These are phyloP conservation scores for Berberis vulgaris DNA, from an alignment of 164 flowering plant species.

Conservation along the genomic window DNA sequence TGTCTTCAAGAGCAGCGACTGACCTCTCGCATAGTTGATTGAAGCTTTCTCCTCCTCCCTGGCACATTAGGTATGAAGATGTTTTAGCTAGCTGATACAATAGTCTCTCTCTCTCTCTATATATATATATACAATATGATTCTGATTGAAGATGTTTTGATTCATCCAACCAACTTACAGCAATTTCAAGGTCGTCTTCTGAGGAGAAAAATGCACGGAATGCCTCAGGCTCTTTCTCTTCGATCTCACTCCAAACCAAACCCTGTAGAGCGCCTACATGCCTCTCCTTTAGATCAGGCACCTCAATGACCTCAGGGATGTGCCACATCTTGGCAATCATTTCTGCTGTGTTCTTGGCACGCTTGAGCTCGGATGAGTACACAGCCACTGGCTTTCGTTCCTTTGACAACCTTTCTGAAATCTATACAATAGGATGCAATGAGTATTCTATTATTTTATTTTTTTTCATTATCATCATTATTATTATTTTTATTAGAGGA, in stretches of 20 bases:
- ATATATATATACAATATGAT: neutral
- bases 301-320: conserved; percentile 18
- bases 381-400: conserved; percentile 14
- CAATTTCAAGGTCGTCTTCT: conserved; percentile 20
- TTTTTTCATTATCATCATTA: neutral
- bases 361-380: conserved; percentile 14
- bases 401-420: conserved; percentile 13
- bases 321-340: conserved; percentile 15
- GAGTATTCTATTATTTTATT: neutral
- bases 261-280: conserved; percentile 27
- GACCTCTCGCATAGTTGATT: conserved; percentile 25
- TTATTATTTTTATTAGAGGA: neutral
- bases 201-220: conserved; percentile 24
- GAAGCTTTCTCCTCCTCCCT: conserved; percentile 31
- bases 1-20: conserved; percentile 21
- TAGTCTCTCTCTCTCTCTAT: neutral
- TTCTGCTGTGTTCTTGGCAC: conserved; percentile 17
- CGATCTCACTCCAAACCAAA: conserved; percentile 18
- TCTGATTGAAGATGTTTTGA: too few species aligned
- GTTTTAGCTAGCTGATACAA: neutral
- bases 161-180: conserved; percentile 4
- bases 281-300: conserved; percentile 24
- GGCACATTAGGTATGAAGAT: neutral
- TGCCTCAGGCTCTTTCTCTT: conserved; percentile 26
- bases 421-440: conserved; percentile 3